Base-by-base conservation (phyloP, 2,329 filamentous ascomycete genomes). In the Colletotrichum sp. region DNA sequence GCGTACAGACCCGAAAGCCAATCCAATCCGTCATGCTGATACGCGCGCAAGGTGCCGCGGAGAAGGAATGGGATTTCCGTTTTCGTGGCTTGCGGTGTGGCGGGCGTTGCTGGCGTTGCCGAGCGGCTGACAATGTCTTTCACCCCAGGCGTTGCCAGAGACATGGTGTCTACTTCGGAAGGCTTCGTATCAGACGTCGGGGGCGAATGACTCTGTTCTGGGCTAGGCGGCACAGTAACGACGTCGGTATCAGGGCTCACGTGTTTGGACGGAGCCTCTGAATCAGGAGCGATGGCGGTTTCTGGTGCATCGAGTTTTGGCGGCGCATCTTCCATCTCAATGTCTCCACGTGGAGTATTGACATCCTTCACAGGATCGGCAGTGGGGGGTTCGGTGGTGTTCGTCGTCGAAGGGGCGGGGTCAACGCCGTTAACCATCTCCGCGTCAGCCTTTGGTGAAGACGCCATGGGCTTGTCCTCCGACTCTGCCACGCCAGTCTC, bases 11-110 rank as follows among this genome's bases (percentile, higher is more conserved):
- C 95, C 3, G 96, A 96, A 63, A 99, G 92, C 97, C 97, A 99
- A 83, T 99, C 97, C 9, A 99, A 87, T n/a, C 97, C 98, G 81
- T 95, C 95, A 81, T 98, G 97, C 80, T 99, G 97, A 82, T 99
- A 99, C 83, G 98, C 96, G 83, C 98, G 94, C 13, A 99, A 87
- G 1, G 92, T 98, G 24, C 97, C 97, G 66, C 97, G 93, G 0
- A 98, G 88, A 13, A 99, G 90, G 77, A 95, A 94, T 0, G 96
- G 96, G 13, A 97, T 91, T 9, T 94, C 92, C 0, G 93, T 96
- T 79, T 93, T 94, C 74, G 89, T 88, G 12, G 48, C 68, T 18
- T 71, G 70, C 36, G 70, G 61, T 2, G 83, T 80, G 18, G 82
- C 78, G 2, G 83, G 80, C 4, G 85, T 85, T 0, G 82, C 78